Percentiles rank a stretch among this genome's conserved stretches.
These are phyloP conservation scores for Fagopyrum esculentum DNA, from an alignment of 148 eudicot genomes.

Conservation along the genomic window DNA sequence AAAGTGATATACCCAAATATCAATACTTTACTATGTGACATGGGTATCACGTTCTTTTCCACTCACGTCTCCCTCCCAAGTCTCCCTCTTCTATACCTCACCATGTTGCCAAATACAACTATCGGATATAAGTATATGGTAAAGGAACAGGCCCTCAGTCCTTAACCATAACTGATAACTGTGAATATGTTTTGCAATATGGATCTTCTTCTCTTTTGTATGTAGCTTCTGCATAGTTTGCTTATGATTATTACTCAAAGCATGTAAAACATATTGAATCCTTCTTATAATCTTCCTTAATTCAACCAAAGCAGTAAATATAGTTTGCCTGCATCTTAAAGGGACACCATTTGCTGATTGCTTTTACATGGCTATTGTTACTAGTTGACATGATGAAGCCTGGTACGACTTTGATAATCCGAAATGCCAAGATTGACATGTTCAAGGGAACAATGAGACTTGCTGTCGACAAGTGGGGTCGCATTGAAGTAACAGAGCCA, in stretches of 20 bases:
- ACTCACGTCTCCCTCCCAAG: too few species aligned
- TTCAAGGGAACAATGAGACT: conserved; percentile 33
- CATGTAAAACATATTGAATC: too few species aligned
- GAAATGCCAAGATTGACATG: conserved; percentile 34
- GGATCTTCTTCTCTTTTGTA: neutral
- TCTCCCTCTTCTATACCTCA: too few species aligned
- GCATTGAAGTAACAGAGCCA: conserved; percentile 26
- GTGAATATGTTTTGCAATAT: neutral
- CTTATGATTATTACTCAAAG: too few species aligned
- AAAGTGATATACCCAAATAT: too few species aligned
- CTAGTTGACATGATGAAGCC: conserved; percentile 33
- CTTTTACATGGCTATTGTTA: neutral
- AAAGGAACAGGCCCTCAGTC: too few species aligned
- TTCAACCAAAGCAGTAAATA: too few species aligned
- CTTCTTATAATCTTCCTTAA: too few species aligned
- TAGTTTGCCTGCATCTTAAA: neutral
- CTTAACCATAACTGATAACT: neutral
- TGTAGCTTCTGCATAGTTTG: neutral
- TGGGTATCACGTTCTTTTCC: too few species aligned
- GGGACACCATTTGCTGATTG: neutral
- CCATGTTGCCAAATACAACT: too few species aligned
- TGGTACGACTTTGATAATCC: conserved; percentile 21
- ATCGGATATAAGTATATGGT: too few species aligned
- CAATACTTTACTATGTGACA: too few species aligned
- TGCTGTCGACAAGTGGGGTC: conserved; percentile 33